Conservation (phyloP, 2,329 filamentous ascomycete genomes). For the Pseudogymnoascus sp. region DNA sequence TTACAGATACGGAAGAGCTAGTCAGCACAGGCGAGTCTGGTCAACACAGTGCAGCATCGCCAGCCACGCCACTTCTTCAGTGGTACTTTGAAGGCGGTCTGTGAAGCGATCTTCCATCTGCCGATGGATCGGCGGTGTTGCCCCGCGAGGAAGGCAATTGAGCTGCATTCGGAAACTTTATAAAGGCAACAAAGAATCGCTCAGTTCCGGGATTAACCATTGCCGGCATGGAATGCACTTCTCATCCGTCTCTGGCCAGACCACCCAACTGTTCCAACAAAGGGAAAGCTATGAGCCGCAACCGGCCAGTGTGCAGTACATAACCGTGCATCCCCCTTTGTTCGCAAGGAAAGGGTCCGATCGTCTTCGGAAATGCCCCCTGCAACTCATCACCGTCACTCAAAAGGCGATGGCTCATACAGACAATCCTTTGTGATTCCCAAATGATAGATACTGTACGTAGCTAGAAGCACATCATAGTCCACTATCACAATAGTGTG, state of each 20-base stretch:
- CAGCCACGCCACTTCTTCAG: constrained; percentile 8
- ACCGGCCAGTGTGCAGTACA: neutral
- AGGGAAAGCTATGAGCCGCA: neutral
- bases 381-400: neutral
- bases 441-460: neutral
- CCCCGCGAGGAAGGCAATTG: neutral
- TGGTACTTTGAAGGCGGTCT: neutral
- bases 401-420: neutral
- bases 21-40: neutral
- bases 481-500: neutral
- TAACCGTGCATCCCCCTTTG: neutral
- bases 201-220: neutral
- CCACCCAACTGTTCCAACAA: no score
- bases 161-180: neutral
- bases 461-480: neutral
- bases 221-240: neutral
- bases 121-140: neutral
- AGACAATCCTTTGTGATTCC: neutral
- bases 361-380: neutral
- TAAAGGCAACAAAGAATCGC: neutral
- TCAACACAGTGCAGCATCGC: neutral
- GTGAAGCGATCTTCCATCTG: neutral
- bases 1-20: neutral
- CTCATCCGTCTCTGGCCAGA: neutral
- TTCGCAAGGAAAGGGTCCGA: neutral